A percentile compares a stretch with the other conserved stretches of the same genome.
Evolutionary conservation across 2,329 filamentous ascomycete genomes (phyloP).

Genomic region (Fusarium albidum): DNA sequence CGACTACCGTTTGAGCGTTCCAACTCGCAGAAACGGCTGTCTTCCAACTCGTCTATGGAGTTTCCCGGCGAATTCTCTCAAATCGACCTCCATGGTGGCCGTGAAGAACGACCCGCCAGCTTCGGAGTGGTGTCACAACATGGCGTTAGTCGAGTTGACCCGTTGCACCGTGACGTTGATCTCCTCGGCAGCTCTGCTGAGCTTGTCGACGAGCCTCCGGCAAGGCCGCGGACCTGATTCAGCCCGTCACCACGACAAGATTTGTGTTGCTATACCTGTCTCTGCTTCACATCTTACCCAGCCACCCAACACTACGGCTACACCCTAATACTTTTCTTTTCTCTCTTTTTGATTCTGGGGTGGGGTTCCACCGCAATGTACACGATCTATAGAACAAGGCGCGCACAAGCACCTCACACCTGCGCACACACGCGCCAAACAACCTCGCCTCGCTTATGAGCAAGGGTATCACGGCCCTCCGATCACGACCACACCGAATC

Average conservation of each 20-base stretch:
- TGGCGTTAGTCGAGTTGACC: slow-evolving; percentile 63
- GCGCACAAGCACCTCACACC: slow-evolving; percentile 21
- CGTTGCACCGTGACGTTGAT: slow-evolving; percentile 52
- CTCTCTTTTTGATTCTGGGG: slow-evolving; percentile 15
- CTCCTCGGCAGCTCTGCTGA: slow-evolving; percentile 64
- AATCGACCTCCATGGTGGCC: slow-evolving; percentile 47
- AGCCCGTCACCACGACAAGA: not conserved
- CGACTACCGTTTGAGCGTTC: slow-evolving; percentile 66
- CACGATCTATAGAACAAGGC: slow-evolving; percentile 39
- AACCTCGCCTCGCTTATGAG: slow-evolving; percentile 15
- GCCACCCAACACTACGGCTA: slow-evolving; percentile 3
- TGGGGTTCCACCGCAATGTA: slow-evolving; percentile 22
- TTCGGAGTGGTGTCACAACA: slow-evolving; percentile 67
- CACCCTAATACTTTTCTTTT: slow-evolving; percentile 29
- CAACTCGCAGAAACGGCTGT: slow-evolving; percentile 60
- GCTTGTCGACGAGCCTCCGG: slow-evolving; percentile 56
- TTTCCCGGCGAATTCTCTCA: slow-evolving; percentile 56
- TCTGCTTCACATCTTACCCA: not conserved
- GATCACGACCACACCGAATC: slow-evolving; percentile 21
- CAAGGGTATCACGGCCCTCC: slow-evolving; percentile 8
- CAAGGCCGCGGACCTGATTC: slow-evolving; percentile 34
- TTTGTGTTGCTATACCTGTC: not conserved
- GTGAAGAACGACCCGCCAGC: slow-evolving; percentile 60
- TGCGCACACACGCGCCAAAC: slow-evolving; percentile 18
- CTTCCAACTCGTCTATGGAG: slow-evolving; percentile 59